These are phyloP conservation scores for Pseudogymnoascus sp. DNA, from an alignment of 2,329 filamentous ascomycete genomes.

Conservation along the genomic window DNA sequence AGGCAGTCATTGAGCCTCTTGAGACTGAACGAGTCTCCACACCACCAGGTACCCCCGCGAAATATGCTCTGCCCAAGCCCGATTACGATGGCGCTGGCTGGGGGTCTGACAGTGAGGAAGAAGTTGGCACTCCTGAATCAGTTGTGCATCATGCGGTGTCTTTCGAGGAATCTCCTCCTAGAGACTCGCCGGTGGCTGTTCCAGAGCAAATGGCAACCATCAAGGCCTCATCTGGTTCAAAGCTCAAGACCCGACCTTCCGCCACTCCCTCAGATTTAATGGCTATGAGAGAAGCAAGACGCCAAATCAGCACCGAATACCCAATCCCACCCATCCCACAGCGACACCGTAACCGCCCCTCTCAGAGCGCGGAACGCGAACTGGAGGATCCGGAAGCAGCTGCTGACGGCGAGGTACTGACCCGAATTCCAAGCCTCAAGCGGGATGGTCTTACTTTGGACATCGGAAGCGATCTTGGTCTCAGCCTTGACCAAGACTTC, in stretches of 20 bases:
- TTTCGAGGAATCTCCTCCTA: constrained; percentile 26
- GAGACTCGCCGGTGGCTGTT: constrained; percentile 49
- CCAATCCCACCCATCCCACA: constrained; percentile 56
- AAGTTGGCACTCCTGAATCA: constrained; percentile 74
- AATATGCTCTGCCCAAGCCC: constrained; percentile 44
- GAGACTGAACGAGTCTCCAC: constrained; percentile 19
- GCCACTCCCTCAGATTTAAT: constrained; percentile 77
- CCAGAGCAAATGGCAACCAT: constrained; percentile 83
- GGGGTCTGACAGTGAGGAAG: constrained; percentile 49
- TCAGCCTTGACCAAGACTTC: constrained; percentile 86
- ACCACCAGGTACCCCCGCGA: not conserved
- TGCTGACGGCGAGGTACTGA: constrained; percentile 32
- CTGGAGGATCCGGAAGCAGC: constrained; percentile 22
- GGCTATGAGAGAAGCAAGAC: constrained; percentile 77
- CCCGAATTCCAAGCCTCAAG: constrained; percentile 64
- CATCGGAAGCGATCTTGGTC: constrained; percentile 53
- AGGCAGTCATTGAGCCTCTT: not conserved
- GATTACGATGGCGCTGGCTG: constrained; percentile 58
- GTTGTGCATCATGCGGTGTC: constrained; percentile 71
- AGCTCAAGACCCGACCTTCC: constrained; percentile 81
- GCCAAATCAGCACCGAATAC: constrained; percentile 73
- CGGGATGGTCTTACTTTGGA: constrained; percentile 76
- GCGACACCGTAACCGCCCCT: constrained; percentile 49
- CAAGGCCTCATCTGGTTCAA: constrained; percentile 70
- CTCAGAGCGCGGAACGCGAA: constrained; percentile 36